phyloP scores from a whole-genome alignment of 2,329 filamentous ascomycete species.

The Didymella lethalis region DNA sequence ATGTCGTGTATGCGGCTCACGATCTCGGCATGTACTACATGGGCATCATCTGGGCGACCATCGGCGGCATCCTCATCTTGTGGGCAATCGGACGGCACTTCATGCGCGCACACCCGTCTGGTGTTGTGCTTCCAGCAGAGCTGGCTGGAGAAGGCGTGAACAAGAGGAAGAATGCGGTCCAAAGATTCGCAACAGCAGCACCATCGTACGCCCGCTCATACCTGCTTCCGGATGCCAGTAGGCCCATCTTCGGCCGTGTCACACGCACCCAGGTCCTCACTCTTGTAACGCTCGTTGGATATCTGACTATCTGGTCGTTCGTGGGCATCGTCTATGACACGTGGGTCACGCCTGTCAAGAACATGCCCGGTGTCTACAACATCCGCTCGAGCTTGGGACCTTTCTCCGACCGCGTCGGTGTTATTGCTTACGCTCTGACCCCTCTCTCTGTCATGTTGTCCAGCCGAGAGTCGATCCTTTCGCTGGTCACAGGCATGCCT shows the following conservation, averaged over 20 bases:
- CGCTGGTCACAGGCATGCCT: slow-evolving; percentile 73
- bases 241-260: slow-evolving; percentile 69
- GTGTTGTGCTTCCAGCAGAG: slow-evolving; percentile 34
- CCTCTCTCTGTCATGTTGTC: slow-evolving; percentile 72
- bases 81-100: slow-evolving; percentile 52
- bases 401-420: slow-evolving; percentile 73
- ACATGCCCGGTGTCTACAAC: slow-evolving; percentile 63
- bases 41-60: slow-evolving; percentile 64
- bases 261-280: slow-evolving; percentile 73
- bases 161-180: slow-evolving; percentile 32
- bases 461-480: slow-evolving; percentile 74
- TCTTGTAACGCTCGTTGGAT: slow-evolving; percentile 64
- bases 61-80: slow-evolving; percentile 58
- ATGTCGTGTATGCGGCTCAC: slow-evolving; percentile 63
- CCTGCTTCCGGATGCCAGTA: slow-evolving; percentile 68
- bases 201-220: slow-evolving; percentile 57
- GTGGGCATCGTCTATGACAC: slow-evolving; percentile 72
- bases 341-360: slow-evolving; percentile 74
- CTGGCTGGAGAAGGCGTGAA: slow-evolving; percentile 32
- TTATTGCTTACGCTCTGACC: slow-evolving; percentile 76
- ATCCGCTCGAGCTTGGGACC: slow-evolving; percentile 71
- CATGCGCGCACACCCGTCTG: slow-evolving; percentile 36
- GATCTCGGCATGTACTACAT: slow-evolving; percentile 64
- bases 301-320: slow-evolving; percentile 70
- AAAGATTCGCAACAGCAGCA: slow-evolving; percentile 48